Evolutionary conservation across 352 stramenopile genomes (phyloP).

Genomic region (Pythium rishiriense): DNA sequence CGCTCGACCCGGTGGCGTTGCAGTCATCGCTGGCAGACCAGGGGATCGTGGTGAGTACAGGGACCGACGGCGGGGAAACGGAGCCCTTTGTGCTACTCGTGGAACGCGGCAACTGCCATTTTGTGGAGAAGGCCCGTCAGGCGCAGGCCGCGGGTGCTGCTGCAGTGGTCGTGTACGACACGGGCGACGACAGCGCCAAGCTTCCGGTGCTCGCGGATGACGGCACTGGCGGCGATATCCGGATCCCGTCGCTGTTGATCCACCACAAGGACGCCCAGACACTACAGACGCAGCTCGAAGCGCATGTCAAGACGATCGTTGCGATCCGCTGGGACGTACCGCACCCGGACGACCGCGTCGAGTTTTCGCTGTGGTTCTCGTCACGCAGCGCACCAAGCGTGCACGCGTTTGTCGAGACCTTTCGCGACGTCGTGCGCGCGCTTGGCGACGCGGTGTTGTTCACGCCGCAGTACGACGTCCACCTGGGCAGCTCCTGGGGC

Average conservation of each 20-base stretch:
- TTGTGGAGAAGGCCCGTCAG: constrained; percentile 30
- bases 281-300: constrained; percentile 24
- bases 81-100: constrained; percentile 29
- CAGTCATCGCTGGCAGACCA: not conserved
- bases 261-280: constrained; percentile 20
- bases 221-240: constrained; percentile 28
- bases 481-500: constrained; percentile 23
- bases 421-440: constrained; percentile 11
- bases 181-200: constrained; percentile 12
- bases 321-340: constrained; percentile 25
- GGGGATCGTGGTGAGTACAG: not conserved
- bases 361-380: constrained; percentile 35
- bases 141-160: constrained; percentile 20
- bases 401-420: constrained; percentile 23
- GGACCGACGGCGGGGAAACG: not conserved
- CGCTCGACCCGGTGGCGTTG: constrained; percentile 6
- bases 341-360: constrained; percentile 25
- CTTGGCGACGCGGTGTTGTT: constrained; percentile 22
- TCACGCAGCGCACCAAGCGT: constrained; percentile 25
- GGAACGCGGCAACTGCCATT: constrained; percentile 33
- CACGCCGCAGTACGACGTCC: constrained; percentile 32
- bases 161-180: constrained; percentile 28
- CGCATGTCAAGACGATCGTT: constrained; percentile 19
- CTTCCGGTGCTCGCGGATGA: constrained; percentile 28
- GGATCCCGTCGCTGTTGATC: constrained; percentile 34